phyloP scores from a whole-genome alignment of 2,329 filamentous ascomycete species.

The Trichoderma koningiopsis region DNA sequence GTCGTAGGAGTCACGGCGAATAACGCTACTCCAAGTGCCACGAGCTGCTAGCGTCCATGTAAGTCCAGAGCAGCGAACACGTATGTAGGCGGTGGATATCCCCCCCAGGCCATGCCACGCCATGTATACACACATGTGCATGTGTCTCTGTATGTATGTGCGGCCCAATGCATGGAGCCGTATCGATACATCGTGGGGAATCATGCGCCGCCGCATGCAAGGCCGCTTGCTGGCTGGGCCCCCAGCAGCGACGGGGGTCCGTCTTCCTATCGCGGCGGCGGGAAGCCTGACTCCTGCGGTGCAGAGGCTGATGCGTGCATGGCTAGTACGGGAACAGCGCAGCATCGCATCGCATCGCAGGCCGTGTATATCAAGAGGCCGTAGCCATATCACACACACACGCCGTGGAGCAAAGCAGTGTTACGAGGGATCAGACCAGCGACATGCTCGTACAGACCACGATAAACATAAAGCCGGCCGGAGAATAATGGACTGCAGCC shows the following conservation, averaged over 20 bases:
- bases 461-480: background rate
- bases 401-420: background rate
- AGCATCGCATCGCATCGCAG: background rate
- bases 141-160: background rate
- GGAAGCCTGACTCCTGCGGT: background rate
- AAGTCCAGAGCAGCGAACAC: constrained; percentile 1
- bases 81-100: constrained; percentile 8
- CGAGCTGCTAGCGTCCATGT: background rate
- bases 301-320: background rate
- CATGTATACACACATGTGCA: background rate
- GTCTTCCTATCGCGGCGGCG: background rate
- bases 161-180: background rate
- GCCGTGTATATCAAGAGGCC: background rate
- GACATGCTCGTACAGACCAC: background rate
- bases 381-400: background rate
- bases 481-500: background rate
- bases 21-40: background rate
- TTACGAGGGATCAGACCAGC: background rate
- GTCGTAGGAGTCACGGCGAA: background rate
- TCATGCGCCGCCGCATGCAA: constrained; percentile 5
- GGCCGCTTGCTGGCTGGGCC: background rate
- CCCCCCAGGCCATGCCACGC: background rate
- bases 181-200: constrained; percentile 18
- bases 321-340: background rate
- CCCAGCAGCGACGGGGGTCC: background rate